Evolutionary conservation across 108 stramenopile species (phyloP), one percentile per base, ranked within the genome.

Genomic region (Skeletonema costatum): DNA sequence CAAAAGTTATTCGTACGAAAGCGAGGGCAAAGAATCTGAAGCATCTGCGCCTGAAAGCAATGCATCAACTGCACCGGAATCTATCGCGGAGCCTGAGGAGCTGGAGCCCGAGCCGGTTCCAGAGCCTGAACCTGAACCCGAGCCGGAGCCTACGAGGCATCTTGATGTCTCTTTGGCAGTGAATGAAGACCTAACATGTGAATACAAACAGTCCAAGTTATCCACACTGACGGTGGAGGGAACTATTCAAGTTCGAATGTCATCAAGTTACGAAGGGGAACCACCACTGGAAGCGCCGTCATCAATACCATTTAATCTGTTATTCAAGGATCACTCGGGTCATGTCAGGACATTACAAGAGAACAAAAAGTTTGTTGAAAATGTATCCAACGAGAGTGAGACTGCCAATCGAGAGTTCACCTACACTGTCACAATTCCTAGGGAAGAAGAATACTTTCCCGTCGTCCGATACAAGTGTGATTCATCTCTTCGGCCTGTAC

Each of bases 121-220:
- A 1, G 62, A 51, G 50, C 50, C 50, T 0, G 50, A 56, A 7
- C 44, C 66, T 19, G 73, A 74, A 9, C 44, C 35, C 3, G 59
- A 78, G 11, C 44, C 25, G n/a, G 71, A 71, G 35, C 62, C 71
- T 10, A 32, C 64, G 14, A 29, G 69, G 30, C 35, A 77, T 19
- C 69, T 85, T 36, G 68, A 78, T 30, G 65, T 83, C n/a, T 68
- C 67, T 60, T 35, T 86, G 75, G 94, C 94, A 2, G 73, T 96
- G 64, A 96, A 92, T 72, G 94, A 96, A 82, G 94, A 96, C 79
- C 63, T 96, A 32, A 90, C 91, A 21, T 96, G 94, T 74, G 90
- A 89, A 44, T 96, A 96, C 72, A 90, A 89, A 41, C 44, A 82
- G 25, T 92, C 91, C 3, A 92, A 92, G 68, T 74, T 96, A 63